A percentile compares a stretch with the other conserved stretches of the same genome.
These are phyloP conservation scores for Sanghuangporus weigelae DNA, from an alignment of 1,284 basidiomycete genomes.

Conservation along the genomic window DNA sequence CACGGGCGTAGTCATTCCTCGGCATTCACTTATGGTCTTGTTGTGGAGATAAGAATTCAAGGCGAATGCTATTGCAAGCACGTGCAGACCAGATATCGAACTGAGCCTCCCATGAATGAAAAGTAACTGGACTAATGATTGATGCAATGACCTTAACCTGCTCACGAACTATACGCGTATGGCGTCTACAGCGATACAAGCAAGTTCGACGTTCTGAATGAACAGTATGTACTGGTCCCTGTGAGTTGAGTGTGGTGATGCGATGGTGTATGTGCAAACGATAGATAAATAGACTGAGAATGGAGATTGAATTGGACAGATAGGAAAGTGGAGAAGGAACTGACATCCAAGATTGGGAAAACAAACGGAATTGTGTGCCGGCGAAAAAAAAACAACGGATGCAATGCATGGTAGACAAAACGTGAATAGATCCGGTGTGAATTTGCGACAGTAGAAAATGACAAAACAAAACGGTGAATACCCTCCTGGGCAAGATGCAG, in stretches of 20 bases:
- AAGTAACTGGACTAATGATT: constrained; percentile 1
- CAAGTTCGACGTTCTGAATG: background rate
- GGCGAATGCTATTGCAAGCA: background rate
- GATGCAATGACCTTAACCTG: background rate
- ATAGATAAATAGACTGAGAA: background rate
- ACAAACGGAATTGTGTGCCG: background rate
- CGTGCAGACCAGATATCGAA: background rate
- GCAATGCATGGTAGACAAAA: constrained; percentile 4
- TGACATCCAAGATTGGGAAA: constrained; percentile 4
- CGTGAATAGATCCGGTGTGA: background rate
- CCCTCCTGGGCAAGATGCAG: constrained; percentile 6
- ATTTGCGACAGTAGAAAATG: background rate
- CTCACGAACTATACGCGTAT: background rate
- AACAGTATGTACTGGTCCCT: constrained; percentile 12
- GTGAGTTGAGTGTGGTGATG: background rate
- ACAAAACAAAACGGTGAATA: constrained; percentile 3
- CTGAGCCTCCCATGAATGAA: background rate
- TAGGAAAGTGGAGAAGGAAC: background rate
- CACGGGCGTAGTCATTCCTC: constrained; percentile 47
- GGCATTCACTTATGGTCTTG: background rate
- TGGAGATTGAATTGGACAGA: background rate
- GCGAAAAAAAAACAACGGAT: background rate
- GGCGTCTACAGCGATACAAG: constrained; percentile 16
- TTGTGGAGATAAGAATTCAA: background rate
- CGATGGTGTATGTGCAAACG: constrained; percentile 1